Evolutionary conservation across 352 stramenopile species (phyloP), one percentile per base, ranked within the genome.

Genomic region (Phytopythium litorale): DNA sequence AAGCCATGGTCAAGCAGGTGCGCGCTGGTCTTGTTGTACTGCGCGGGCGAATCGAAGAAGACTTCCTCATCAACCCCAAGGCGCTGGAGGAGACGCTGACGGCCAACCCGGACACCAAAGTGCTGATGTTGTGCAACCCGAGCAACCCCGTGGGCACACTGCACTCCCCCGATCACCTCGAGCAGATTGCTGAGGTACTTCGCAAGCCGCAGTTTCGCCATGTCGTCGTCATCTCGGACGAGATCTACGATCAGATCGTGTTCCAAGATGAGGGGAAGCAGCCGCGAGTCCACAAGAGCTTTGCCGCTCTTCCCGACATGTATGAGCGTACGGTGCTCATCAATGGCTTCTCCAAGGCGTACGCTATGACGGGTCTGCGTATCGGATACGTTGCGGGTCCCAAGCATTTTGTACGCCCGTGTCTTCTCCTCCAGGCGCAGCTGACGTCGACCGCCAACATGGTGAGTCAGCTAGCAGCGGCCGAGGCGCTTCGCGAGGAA

Each of bases 191-290:
- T 32, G 70, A 55, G 0, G 73, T 89, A 23, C 73, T 89, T 5
- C 76, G 74, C 35, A 81, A 85, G 53, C 76, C 78, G 43, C 69
- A 81, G 21, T 87, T 84, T 65, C 66, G 77, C 33, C 79, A 96
- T 40, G 78, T 98, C 15, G 70, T 91, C 23, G 73, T 98, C 23
- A 70, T 98, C 56, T 79, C 87, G 6, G 94, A 98, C 72, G 96
- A 99, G 72, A 99, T 99, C 63, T 99, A 99, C 66, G 96, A 98
- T 73, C 81, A 96, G 38, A 75, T 98, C n/a, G 79, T 97, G 5
- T 99, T 98, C 79, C 78, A 94, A 51, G 75, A 88, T 30, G 79
- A 82, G 68, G 73, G 58, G 59, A 73, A 64, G 50, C 81, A 65
- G 55, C 79, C 71, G 35, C 79, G 76, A 48, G 64, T 65, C 11